Percentiles rank a stretch among this genome's conserved stretches.
These are phyloP conservation scores for Rusavskia elegans DNA, from an alignment of 495 filamentous ascomycete genomes.

Conservation along the genomic window DNA sequence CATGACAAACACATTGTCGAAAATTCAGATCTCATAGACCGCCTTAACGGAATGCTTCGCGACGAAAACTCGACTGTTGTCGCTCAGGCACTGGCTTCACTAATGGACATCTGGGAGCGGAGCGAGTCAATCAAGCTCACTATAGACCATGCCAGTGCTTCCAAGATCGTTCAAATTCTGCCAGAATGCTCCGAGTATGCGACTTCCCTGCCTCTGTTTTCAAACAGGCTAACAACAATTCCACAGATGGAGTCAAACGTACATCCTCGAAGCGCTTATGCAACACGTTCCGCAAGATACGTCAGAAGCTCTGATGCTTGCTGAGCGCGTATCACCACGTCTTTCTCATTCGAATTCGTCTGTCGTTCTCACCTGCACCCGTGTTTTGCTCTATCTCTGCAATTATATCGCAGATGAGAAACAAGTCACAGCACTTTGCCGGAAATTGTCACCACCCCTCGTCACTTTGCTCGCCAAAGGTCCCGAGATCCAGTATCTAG, in stretches of 20 bases:
- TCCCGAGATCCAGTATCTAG: constrained; percentile 93
- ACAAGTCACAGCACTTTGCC: constrained; percentile 73
- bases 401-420: constrained; percentile 96
- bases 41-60: constrained; percentile 73
- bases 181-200: constrained; percentile 93
- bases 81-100: constrained; percentile 73
- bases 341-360: constrained; percentile 93
- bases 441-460: constrained; percentile 87
- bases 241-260: constrained; percentile 93
- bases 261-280: constrained; percentile 97
- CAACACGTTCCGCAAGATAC: constrained; percentile 91
- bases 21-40: constrained; percentile 77
- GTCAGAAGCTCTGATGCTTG: constrained; percentile 71
- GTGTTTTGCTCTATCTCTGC: constrained; percentile 94
- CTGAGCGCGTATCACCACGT: constrained; percentile 84
- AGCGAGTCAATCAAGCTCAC: constrained; percentile 96
- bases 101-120: constrained; percentile 98
- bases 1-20: constrained; percentile 88
- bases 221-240: not conserved
- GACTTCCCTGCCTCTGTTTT: not conserved
- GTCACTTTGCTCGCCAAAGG: constrained; percentile 94
- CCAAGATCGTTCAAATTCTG: constrained; percentile 91
- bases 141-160: constrained; percentile 92
- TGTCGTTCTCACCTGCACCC: constrained; percentile 87
- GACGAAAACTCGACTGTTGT: constrained; percentile 98